A percentile compares a stretch with the other conserved stretches of the same genome.
phyloP scores from a whole-genome alignment of 73 alveolate genomes.

The Diophrys appendiculata region DNA sequence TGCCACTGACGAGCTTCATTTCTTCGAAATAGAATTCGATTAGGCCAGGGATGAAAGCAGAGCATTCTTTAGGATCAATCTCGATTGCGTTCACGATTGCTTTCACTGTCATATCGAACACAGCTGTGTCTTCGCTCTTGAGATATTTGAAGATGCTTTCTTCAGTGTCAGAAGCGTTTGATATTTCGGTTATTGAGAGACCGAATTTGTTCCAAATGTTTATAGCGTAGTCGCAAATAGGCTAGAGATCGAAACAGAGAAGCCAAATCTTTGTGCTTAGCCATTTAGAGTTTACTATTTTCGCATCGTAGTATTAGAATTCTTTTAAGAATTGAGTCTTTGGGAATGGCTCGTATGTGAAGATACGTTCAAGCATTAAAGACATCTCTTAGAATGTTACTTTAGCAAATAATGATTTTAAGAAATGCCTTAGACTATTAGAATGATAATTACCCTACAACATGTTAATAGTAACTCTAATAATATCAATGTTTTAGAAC shows the following conservation, averaged over 20 bases:
- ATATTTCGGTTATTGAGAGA: conserved; percentile 21
- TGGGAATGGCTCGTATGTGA: conserved; percentile 57
- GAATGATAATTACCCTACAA: conserved; percentile 46
- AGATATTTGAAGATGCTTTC: conserved; percentile 23
- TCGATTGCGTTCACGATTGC: conserved; percentile 36
- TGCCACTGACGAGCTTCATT: neutral
- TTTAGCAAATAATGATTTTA: conserved; percentile 13
- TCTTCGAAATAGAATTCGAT: conserved; percentile 42
- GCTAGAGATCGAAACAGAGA: conserved; percentile 47
- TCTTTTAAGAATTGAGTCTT: conserved; percentile 34
- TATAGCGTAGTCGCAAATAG: conserved; percentile 17
- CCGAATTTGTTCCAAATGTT: conserved; percentile 57
- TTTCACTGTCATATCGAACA: conserved; percentile 26
- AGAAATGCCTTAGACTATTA: conserved; percentile 6
- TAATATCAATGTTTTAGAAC: conserved; percentile 49
- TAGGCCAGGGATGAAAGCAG: conserved; percentile 25
- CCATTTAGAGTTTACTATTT: conserved; percentile 41
- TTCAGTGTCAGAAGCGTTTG: conserved; percentile 4
- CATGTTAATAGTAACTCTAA: conserved; percentile 52
- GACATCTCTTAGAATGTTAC: conserved; percentile 31
- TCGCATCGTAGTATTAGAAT: conserved; percentile 19
- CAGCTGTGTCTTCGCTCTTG: conserved; percentile 26
- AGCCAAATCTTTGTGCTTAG: conserved; percentile 52
- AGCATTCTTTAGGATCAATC: conserved; percentile 20
- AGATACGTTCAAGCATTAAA: conserved; percentile 42